Base-by-base conservation (phyloP, 257 asterid genomes). In the Sherardia arvensis region DNA sequence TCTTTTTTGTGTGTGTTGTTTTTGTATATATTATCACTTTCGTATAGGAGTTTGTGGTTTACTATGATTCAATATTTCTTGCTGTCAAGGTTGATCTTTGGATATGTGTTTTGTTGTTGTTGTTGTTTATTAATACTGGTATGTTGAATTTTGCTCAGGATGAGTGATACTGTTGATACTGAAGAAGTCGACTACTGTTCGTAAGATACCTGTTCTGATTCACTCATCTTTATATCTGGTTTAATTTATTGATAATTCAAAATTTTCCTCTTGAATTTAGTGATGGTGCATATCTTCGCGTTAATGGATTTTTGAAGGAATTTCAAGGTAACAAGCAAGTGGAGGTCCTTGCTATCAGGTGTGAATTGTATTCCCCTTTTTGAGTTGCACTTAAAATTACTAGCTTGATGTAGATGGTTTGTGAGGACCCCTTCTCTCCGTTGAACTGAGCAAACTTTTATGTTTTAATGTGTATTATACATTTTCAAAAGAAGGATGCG, bases 341-440 rank as follows among this genome's bases (percentile, higher is more conserved):
- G 8, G 82, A 74, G 65, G 86, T 77, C 61, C 84, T 74, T 77
- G 88, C 96, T 21, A 80, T 85, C 79, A 90, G 97, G 99, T 92
- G 75, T 65, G 73, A 8, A 47, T 14, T 48, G 14, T 32, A 21
- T 64, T 64, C 60, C 27, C 8, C 29, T 43, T 3, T 7, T 32
- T 34, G 33, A n/a, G 10, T 20, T 38, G 8, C 3, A 5, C 11
- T 2, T 8, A 55, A 11, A 14, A 17, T 7, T 29, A 3, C 30
- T 49, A 11, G 30, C 10, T 0, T 45, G 11, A 40, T 15, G 30
- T n/a, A 43, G 33, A 63, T 23, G 5, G 20, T 6, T 10, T 8
- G 6, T 53, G 7, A 30, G 17, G 23, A 40, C 15, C 8, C 51
- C 62, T 51, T 5, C 57, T 26, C 8, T 33, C 8, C 7, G 15